Base-by-base conservation (phyloP, 73 alveolate species). In the Symbiodinium pilosum region DNA sequence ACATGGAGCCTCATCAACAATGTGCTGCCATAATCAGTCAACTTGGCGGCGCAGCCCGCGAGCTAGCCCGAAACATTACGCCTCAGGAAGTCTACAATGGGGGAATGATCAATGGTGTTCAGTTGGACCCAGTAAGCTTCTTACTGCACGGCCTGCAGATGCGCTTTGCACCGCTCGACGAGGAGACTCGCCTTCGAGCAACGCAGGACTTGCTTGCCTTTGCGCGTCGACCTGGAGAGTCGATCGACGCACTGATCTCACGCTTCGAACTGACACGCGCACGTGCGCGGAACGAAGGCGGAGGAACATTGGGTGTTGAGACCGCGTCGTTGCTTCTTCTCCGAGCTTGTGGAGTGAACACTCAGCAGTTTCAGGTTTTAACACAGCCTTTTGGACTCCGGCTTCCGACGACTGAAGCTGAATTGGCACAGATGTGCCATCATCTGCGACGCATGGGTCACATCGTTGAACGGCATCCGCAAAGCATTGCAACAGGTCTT, bases 121-220 rank as follows among this genome's bases (percentile, higher is more conserved):
- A 38, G 38, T 41, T 86, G 24, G 94, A 87, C 28, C 86, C 94
- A 12, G 69, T 59, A 8, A 20, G 44, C 9, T 88, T 9, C 69
- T 30, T 88, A 30, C 40, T 88, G 0, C 86, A 56, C 1, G 95
- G 95, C 0, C 38, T 88, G 26, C 5, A 44, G 8, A 32, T 34
- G 28, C 8, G 95, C 0, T 88, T 88, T 59, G 84, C 71, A n/a
- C 95, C 95, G 3, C 43, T 88, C 2, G 86, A 88, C 32, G 86
- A 88, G 40, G 95, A 88, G 43, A 59, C 43, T 69, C 84, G 95
- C 26, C 43, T 88, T 39, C 64, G 86, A 26, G 85, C 86, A 28
- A 83, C 86, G 2, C 84, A 88, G 36, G 95, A 88, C 47, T 44
- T 88, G 43, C 69, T 88, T 43, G 20, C 43, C 32, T 88, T 88